Evolutionary conservation across 768 basidiomycete genomes (phyloP).

Genomic region (Fibroporia radiculosa): DNA sequence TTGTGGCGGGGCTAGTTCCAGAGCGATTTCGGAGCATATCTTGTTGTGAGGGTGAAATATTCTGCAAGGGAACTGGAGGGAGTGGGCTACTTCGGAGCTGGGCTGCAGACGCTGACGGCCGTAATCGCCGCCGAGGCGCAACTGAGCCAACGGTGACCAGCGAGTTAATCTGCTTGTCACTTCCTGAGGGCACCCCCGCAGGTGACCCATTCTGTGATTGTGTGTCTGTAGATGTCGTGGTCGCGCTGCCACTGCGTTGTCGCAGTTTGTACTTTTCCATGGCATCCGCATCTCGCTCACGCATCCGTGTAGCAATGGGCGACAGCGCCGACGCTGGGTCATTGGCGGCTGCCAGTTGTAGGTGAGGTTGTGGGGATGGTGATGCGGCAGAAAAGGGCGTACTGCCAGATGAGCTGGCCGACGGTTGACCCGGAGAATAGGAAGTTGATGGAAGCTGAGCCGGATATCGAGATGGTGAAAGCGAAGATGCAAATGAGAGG

Average conservation of each 20-base stretch:
- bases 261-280: conserved; percentile 81
- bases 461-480: conserved; percentile 24
- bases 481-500: conserved; percentile 32
- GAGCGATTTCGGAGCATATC: conserved; percentile 46
- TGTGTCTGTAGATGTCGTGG: conserved; percentile 65
- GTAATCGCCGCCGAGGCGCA: conserved; percentile 50
- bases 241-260: conserved; percentile 76
- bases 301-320: conserved; percentile 73
- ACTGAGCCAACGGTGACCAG: conserved; percentile 44
- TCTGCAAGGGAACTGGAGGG: conserved; percentile 23
- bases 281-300: conserved; percentile 78
- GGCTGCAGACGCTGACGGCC: conserved; percentile 73
- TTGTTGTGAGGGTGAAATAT: conserved; percentile 25
- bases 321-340: conserved; percentile 49
- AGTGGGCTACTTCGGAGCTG: conserved; percentile 55
- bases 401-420: conserved; percentile 28
- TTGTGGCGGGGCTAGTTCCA: conserved; percentile 55
- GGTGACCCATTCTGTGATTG: conserved; percentile 55
- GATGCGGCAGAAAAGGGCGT: conserved; percentile 33
- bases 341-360: conserved; percentile 22
- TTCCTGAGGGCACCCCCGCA: conserved; percentile 44
- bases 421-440: conserved; percentile 55
- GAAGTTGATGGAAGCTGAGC: conserved; percentile 37
- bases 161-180: conserved; percentile 32
- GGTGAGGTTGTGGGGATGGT: conserved; percentile 29